These are phyloP conservation scores for Acacia acuminata DNA, from an alignment of 306 rosid species.

Conservation along the genomic window DNA sequence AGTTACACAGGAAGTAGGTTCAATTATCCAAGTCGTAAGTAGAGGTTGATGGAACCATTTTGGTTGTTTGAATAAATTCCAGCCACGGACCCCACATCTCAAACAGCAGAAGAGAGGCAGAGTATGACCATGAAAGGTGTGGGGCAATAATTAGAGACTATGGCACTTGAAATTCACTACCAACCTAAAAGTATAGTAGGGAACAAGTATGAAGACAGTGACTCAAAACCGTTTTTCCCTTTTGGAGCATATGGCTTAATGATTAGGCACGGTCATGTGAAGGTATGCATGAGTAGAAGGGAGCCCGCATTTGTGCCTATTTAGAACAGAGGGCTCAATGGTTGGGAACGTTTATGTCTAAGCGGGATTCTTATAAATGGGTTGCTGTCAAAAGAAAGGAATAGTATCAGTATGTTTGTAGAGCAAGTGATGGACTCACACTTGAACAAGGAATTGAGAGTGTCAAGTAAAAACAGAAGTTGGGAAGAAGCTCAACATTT, in stretches of 20 bases:
- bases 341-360: not conserved
- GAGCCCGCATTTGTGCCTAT: not conserved
- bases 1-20: not conserved
- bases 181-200: no score
- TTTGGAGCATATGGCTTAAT: no score
- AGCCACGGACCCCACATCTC: not conserved
- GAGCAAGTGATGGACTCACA: not conserved
- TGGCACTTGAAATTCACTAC: no score
- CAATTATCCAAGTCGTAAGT: not conserved
- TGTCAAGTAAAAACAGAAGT: not conserved
- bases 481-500: not conserved
- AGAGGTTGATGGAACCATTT: not conserved
- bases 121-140: not conserved
- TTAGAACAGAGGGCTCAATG: not conserved
- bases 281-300: not conserved
- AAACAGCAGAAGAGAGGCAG: not conserved
- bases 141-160: not conserved
- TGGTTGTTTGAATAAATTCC: not conserved
- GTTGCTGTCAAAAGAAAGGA: not conserved
- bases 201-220: no score
- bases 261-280: no score
- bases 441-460: not conserved
- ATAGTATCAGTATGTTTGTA: not conserved
- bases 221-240: no score
- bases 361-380: not conserved